Conservation (phyloP, 1,284 basidiomycete species). For the Cryptococcus floricola region DNA sequence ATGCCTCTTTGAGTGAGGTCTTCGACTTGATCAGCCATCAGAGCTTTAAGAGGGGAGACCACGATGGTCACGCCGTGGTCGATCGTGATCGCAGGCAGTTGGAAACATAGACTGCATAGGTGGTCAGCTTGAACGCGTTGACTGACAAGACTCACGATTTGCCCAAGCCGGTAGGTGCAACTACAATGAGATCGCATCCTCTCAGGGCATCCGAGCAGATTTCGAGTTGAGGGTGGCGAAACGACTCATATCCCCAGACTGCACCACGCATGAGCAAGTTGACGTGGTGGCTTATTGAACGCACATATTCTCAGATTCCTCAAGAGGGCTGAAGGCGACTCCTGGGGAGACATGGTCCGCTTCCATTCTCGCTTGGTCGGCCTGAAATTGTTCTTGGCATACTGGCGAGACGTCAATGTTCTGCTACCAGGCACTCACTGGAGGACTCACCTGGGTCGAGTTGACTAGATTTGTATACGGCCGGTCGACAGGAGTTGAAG, state of each 20-base stretch:
- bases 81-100: constrained; percentile 71
- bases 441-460: constrained; percentile 23
- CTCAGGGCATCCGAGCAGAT: constrained; percentile 65
- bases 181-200: constrained; percentile 71
- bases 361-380: constrained; percentile 31
- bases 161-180: constrained; percentile 84
- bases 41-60: constrained; percentile 74
- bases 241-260: constrained; percentile 67
- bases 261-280: not conserved
- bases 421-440: not conserved
- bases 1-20: constrained; percentile 59
- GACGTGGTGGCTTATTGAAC: not conserved
- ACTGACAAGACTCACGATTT: constrained; percentile 58
- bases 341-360: constrained; percentile 38
- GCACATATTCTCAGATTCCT: constrained; percentile 39
- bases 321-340: constrained; percentile 30
- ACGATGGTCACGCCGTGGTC: constrained; percentile 71
- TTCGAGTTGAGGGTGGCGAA: constrained; percentile 70
- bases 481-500: constrained; percentile 22
- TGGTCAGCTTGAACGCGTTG: not conserved
- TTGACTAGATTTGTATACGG: constrained; percentile 22
- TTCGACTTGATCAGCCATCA: constrained; percentile 81
- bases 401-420: constrained; percentile 10
- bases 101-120: constrained; percentile 65
- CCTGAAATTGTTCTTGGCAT: constrained; percentile 31